Evolutionary conservation across 805 yeast species (phyloP).

Genomic region (baker's yeast (Saccharomyces cerevisiae)): DNA sequence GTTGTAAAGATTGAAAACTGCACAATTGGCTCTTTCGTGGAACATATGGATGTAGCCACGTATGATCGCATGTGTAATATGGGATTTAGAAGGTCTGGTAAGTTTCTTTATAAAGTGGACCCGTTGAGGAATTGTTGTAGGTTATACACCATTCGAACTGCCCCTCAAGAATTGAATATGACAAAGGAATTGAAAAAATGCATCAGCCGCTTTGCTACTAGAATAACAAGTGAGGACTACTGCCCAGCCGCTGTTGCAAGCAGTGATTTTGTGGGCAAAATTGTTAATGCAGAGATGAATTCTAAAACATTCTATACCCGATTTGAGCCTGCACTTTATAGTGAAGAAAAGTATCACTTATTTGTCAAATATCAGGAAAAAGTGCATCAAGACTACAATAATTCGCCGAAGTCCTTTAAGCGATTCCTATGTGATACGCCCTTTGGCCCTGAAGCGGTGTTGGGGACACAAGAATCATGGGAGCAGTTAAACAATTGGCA

Average conservation of each 20-base stretch:
- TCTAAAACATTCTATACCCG: constrained; percentile 32
- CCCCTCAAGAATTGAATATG: constrained; percentile 36
- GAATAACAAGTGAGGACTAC: not conserved
- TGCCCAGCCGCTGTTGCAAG: not conserved
- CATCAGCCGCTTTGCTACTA: constrained; percentile 47
- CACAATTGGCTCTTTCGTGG: constrained; percentile 35
- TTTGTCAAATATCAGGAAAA: constrained; percentile 61
- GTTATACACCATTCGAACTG: constrained; percentile 67
- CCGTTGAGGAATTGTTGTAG: constrained; percentile 68
- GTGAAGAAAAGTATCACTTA: constrained; percentile 52
- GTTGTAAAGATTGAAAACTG: constrained; percentile 16
- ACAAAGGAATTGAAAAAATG: constrained; percentile 61
- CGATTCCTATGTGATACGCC: constrained; percentile 67
- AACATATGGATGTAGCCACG: constrained; percentile 39
- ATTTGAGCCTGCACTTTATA: constrained; percentile 45
- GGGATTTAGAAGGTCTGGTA: constrained; percentile 78
- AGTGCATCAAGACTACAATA: constrained; percentile 58
- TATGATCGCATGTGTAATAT: constrained; percentile 61
- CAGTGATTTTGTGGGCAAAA: constrained; percentile 23
- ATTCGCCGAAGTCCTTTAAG: constrained; percentile 42
- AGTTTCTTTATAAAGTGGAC: constrained; percentile 59
- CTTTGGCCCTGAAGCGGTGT: constrained; percentile 32
- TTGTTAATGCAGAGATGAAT: constrained; percentile 33
- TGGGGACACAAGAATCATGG: constrained; percentile 22
- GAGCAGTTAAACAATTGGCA: constrained; percentile 34